Percentiles rank a stretch among this genome's conserved stretches.
Evolutionary conservation across 257 asterid species (phyloP).

Genomic region (Nicotiana benthamiana): DNA sequence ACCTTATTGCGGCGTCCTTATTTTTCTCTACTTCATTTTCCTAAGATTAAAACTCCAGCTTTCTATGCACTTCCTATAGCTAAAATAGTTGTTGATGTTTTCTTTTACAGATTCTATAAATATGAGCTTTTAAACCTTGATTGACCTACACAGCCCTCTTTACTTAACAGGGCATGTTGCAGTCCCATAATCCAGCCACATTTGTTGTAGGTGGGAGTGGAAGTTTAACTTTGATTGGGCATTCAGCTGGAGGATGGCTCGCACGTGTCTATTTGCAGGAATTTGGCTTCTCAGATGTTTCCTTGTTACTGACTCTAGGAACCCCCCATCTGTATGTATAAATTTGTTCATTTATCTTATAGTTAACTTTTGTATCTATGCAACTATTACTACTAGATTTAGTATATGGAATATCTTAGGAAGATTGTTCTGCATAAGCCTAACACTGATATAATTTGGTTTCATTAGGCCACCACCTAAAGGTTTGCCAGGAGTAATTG

Average conservation of each 20-base stretch:
- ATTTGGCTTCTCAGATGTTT: conserved; percentile 50
- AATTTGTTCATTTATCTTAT: neutral
- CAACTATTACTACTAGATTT: neutral
- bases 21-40: neutral
- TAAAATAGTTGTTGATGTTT: neutral
- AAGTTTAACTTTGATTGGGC: conserved; percentile 69
- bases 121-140: neutral
- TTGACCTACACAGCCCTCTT: conserved; percentile 17
- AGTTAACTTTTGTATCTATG: neutral
- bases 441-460: conserved; percentile 7
- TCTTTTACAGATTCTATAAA: neutral
- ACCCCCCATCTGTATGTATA: conserved; percentile 79
- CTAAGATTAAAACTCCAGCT: neutral
- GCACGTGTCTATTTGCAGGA: conserved; percentile 89
- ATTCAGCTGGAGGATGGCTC: conserved; percentile 99
- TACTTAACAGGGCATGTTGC: conserved; percentile 21
- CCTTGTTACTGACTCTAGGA: conserved; percentile 78
- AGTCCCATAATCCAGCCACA: conserved; percentile 27
- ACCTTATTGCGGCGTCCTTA: neutral
- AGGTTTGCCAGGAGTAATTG: conserved; percentile 85
- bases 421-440: neutral
- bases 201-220: conserved; percentile 63
- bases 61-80: neutral
- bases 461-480: conserved; percentile 67
- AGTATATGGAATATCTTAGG: neutral